phyloP scores from a whole-genome alignment of 306 rosid species.

The cucumber (Cucumis sativus) region DNA sequence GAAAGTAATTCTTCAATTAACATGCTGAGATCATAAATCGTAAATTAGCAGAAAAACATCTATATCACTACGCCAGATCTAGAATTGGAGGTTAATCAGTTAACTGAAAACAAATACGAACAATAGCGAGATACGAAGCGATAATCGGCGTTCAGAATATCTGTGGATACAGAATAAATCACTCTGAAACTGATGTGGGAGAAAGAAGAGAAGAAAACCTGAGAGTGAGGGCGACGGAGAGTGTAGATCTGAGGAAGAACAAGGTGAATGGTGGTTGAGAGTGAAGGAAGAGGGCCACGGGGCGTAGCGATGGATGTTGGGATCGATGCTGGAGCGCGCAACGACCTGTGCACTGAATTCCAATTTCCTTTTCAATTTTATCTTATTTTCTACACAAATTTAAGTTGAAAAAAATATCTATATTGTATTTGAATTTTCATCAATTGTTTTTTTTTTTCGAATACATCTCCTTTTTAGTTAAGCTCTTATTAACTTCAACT shows the following conservation, averaged over 20 bases:
- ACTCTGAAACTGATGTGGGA: background rate
- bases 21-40: background rate
- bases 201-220: background rate
- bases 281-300: background rate
- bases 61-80: background rate
- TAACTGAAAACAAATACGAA: background rate
- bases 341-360: background rate
- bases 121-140: background rate
- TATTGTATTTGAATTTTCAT: too few species aligned
- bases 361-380: too few species aligned
- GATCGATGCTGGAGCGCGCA: background rate
- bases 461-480: too few species aligned
- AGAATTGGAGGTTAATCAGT: background rate
- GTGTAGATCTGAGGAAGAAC: background rate
- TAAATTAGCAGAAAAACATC: background rate
- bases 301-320: background rate
- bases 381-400: too few species aligned
- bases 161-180: background rate
- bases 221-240: background rate
- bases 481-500: too few species aligned
- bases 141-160: background rate
- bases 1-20: background rate
- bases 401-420: too few species aligned
- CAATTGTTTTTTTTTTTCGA: too few species aligned
- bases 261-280: background rate